Conservation (phyloP, 139 green algal genomes). For the Chlamydomonas asymmetrica region DNA sequence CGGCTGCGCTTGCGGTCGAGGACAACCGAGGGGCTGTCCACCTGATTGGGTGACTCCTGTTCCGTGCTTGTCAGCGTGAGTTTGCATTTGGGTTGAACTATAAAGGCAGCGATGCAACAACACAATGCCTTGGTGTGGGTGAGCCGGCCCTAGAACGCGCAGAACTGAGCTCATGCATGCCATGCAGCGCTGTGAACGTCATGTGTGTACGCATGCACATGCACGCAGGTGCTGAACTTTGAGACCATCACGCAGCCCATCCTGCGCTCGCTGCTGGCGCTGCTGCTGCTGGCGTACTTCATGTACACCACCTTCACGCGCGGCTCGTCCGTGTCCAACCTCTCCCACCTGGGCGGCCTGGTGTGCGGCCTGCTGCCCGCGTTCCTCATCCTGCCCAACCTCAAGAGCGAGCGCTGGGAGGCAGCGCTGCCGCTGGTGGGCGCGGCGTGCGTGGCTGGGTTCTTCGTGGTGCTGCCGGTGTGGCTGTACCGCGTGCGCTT, state of each 20-base stretch:
- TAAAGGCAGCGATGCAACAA: no score
- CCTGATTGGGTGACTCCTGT: no score
- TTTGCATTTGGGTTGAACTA: no score
- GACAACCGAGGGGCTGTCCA: no score
- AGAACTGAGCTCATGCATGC: no score
- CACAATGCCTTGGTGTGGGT: no score
- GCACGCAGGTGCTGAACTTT: conserved; percentile 65
- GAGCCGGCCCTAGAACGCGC: no score
- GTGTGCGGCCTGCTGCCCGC: conserved; percentile 62
- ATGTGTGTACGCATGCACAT: conserved; percentile 24
- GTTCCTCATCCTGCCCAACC: conserved; percentile 71
- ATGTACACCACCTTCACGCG: not conserved
- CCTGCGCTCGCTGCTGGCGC: conserved; percentile 36
- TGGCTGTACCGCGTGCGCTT: conserved; percentile 19
- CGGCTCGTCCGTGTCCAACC: conserved; percentile 46
- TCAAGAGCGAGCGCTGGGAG: conserved; percentile 52
- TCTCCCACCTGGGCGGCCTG: conserved; percentile 74
- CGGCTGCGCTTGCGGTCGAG: no score
- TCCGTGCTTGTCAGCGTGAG: no score
- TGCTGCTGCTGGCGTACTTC: conserved; percentile 15
- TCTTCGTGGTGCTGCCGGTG: conserved; percentile 37
- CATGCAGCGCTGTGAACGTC: not conserved
- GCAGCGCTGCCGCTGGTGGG: conserved; percentile 29
- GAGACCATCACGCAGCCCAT: conserved; percentile 55
- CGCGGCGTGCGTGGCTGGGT: not conserved